A percentile compares a stretch with the other conserved stretches of the same genome.
phyloP scores from a whole-genome alignment of 495 filamentous ascomycete genomes.

The Trichoderma erinaceum region DNA sequence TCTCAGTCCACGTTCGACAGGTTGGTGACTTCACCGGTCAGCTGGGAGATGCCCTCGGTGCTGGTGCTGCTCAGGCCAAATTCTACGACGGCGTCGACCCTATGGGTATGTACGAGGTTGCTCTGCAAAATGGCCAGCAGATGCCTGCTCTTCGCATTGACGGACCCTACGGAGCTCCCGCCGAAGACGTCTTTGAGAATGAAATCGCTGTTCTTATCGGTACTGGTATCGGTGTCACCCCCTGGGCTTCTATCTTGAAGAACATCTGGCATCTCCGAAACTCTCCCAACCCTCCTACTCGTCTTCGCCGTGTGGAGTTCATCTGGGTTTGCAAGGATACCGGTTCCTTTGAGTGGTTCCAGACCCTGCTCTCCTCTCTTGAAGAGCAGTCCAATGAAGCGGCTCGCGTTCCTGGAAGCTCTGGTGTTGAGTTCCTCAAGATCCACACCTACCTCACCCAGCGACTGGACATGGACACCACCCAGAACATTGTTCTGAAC shows the following conservation, averaged over 20 bases:
- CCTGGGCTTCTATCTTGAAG: slow-evolving; percentile 95
- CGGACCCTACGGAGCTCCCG: slow-evolving; percentile 93
- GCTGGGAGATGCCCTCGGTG: slow-evolving; percentile 87
- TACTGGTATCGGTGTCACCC: slow-evolving; percentile 95
- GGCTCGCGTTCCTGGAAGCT: slow-evolving; percentile 54
- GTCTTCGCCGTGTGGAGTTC: slow-evolving; percentile 92
- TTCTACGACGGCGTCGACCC: slow-evolving; percentile 87
- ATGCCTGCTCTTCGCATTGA: slow-evolving; percentile 90
- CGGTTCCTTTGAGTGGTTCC: slow-evolving; percentile 97
- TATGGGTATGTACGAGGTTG: slow-evolving; percentile 96
- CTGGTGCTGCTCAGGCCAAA: slow-evolving; percentile 73
- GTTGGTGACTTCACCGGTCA: slow-evolving; percentile 91
- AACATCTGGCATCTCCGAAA: slow-evolving; percentile 96
- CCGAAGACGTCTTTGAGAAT: slow-evolving; percentile 96
- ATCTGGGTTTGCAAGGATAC: slow-evolving; percentile 99
- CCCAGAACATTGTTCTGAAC: slow-evolving; percentile 95
- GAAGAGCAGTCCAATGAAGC: slow-evolving; percentile 73
- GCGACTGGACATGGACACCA: slow-evolving; percentile 80
- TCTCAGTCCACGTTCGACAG: slow-evolving; percentile 91
- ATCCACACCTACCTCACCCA: slow-evolving; percentile 99
- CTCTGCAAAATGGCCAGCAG: slow-evolving; percentile 82
- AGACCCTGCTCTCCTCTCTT: slow-evolving; percentile 84
- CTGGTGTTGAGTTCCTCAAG: slow-evolving; percentile 79
- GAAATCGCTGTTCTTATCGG: slow-evolving; percentile 96
- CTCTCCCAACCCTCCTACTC: slow-evolving; percentile 73